A percentile compares a stretch with the other conserved stretches of the same genome.
Evolutionary conservation across 805 yeast species (phyloP).

Genomic region (Yamadazyma endophytica): DNA sequence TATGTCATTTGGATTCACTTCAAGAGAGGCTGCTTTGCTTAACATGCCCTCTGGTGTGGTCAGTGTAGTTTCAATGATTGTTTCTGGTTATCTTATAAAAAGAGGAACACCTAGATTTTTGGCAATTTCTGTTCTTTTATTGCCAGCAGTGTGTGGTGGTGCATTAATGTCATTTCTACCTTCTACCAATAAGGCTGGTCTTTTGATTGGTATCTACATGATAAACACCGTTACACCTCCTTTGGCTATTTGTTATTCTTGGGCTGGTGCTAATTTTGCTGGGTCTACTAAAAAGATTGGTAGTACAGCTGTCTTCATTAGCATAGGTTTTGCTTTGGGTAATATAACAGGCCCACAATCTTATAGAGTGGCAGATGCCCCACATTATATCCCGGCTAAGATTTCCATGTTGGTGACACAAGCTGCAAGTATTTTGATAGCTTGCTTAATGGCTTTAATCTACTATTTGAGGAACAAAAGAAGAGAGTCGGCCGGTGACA

Average conservation of each 20-base stretch:
- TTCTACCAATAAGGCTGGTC: slow-evolving; percentile 20
- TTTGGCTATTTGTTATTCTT: slow-evolving; percentile 11
- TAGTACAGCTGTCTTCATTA: slow-evolving; percentile 19
- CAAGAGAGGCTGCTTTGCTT: slow-evolving; percentile 16
- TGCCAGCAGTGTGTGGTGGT: slow-evolving; percentile 19
- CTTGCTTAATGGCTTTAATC: slow-evolving; percentile 20
- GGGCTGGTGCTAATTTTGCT: slow-evolving; percentile 17
- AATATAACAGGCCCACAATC: slow-evolving; percentile 26
- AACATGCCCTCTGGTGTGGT: slow-evolving; percentile 21
- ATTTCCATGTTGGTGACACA: slow-evolving; percentile 14
- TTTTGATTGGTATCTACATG: slow-evolving; percentile 21
- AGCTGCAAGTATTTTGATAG: slow-evolving; percentile 30
- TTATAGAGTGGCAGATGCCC: slow-evolving; percentile 21
- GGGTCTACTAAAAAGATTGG: slow-evolving; percentile 26
- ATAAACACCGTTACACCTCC: slow-evolving; percentile 12
- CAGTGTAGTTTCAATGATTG: slow-evolving; percentile 14
- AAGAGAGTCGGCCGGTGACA: slow-evolving; percentile 20
- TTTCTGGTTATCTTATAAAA: slow-evolving; percentile 17
- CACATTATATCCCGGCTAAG: slow-evolving; percentile 21
- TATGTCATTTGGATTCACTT: slow-evolving; percentile 16
- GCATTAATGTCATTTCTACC: slow-evolving; percentile 17
- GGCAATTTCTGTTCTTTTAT: slow-evolving; percentile 13
- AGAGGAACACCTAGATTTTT: slow-evolving; percentile 15
- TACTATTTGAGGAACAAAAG: slow-evolving; percentile 32
- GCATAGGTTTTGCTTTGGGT: slow-evolving; percentile 24